Evolutionary conservation across 352 stramenopile genomes (phyloP), one percentile per base, ranked within the genome.

Genomic region (Elongisporangium senticosum): DNA sequence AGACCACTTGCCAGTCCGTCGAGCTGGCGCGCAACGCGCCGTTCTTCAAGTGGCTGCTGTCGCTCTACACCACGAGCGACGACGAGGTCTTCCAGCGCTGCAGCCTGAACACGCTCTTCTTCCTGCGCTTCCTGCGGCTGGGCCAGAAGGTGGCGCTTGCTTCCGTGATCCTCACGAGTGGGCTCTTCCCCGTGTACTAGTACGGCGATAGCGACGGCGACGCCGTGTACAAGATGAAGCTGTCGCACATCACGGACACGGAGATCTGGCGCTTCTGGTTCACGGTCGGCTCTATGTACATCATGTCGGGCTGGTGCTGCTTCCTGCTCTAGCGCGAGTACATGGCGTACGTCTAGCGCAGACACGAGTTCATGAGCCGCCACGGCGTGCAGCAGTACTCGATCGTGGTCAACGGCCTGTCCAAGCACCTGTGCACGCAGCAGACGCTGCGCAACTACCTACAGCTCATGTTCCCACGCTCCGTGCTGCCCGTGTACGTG

Each of bases 101-200:
- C 56, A 82, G 84, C 7, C 77, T 94, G 61, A 80, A 92, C 63
- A 90, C 84, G 58, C 71, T 94, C 24, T 89, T 91, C 61, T 89
- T 90, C 28, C 59, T 94, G 37, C 84, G 84, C 22, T 91, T 94
- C 47, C 11, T 92, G 57, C 61, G 77, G 6, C 51, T 94, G 3
- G 84, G 78, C 52, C 75, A 90, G 51, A 94, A 94, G 57, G 63
- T 94, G 4, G 79, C 84, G 37, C 63, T 59, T 4, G 69, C 87
- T 24, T 74, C 68, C 8, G 65, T 94, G 3, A 1, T 84, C 22
- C 64, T 89, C 49, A 91, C 82, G n/a, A 69, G 53, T 3, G 77
- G 65, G 40, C 75, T 84, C 37, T 94, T 94, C 63, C 84, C 84
- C 22, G 74, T 92, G n/a, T 94, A 94, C 60, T 90, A 79, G 59